These are phyloP conservation scores for Quaeritorhiza haematococci DNA, from an alignment of 371 early-diverging fungal genomes.

Conservation along the genomic window DNA sequence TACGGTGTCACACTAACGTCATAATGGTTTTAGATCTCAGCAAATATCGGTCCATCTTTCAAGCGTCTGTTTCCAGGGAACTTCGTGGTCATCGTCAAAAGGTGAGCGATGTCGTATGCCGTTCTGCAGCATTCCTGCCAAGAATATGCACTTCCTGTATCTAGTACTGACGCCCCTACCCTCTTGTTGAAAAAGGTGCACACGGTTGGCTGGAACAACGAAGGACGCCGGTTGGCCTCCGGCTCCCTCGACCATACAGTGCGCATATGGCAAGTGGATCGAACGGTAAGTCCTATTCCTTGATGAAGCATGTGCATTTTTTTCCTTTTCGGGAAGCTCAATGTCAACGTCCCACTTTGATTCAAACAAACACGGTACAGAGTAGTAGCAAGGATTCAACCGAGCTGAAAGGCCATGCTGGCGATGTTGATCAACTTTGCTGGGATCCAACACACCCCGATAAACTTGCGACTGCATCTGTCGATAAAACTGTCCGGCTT, in stretches of 20 bases:
- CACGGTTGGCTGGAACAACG: constrained; percentile 34
- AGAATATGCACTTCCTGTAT: too few relatives aligned
- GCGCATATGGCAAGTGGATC: constrained; percentile 21
- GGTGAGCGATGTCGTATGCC: too few relatives aligned
- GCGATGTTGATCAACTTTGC: constrained; percentile 75
- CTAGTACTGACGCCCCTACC: too few relatives aligned
- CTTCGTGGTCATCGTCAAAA: too few relatives aligned
- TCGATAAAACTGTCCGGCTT: constrained; percentile 77
- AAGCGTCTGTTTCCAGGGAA: too few relatives aligned
- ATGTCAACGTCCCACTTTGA: neutral
- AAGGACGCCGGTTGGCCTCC: constrained; percentile 32
- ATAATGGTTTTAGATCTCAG: too few relatives aligned
- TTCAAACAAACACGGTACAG: neutral
- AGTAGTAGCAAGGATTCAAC: constrained; percentile 29
- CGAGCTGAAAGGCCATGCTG: constrained; percentile 77
- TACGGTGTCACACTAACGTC: too few relatives aligned
- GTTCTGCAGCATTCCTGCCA: too few relatives aligned
- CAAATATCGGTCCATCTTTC: too few relatives aligned
- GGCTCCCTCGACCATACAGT: constrained; percentile 38
- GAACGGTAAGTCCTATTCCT: neutral
- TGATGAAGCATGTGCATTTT: neutral
- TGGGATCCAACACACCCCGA: constrained; percentile 79
- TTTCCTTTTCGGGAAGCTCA: neutral
- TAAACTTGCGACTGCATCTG: constrained; percentile 74
- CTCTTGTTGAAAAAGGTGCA: constrained; percentile 24